Evolutionary conservation across 2,329 filamentous ascomycete species (phyloP).

Genomic region (Esteya vermicola): DNA sequence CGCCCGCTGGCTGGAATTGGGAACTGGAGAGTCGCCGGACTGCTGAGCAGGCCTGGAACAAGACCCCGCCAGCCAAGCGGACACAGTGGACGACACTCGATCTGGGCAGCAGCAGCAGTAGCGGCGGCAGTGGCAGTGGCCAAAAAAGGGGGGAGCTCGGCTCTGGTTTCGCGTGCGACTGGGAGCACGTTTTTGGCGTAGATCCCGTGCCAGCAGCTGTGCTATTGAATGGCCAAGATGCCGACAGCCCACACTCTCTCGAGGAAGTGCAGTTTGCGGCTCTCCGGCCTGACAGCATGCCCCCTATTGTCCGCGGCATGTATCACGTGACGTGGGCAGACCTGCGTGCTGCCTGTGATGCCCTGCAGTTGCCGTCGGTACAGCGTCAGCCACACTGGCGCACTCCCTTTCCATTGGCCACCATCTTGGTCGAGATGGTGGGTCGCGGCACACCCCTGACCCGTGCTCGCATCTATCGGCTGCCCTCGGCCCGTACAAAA

Average conservation of each 20-base stretch:
- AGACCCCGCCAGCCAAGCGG: constrained; percentile 69
- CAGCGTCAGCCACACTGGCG: constrained; percentile 8
- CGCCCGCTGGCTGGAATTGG: constrained; percentile 65
- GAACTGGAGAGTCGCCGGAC: constrained; percentile 50
- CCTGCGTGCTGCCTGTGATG: constrained; percentile 16
- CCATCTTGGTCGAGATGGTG: constrained; percentile 52
- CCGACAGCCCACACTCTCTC: not conserved
- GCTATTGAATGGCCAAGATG: no score
- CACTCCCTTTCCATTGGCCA: constrained; percentile 26
- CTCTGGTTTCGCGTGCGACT: constrained; percentile 70
- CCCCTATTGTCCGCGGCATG: constrained; percentile 5
- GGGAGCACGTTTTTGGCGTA: constrained; percentile 49
- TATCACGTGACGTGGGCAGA: constrained; percentile 9
- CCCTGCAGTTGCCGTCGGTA: no score
- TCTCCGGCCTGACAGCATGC: constrained; percentile 1
- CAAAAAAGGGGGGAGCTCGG: constrained; percentile 68
- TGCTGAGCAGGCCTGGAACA: constrained; percentile 53
- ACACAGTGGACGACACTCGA: constrained; percentile 61
- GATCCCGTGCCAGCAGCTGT: constrained; percentile 3
- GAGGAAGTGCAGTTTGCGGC: constrained; percentile 7
- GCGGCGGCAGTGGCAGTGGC: no score
- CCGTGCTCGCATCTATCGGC: constrained; percentile 74
- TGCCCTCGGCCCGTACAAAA: constrained; percentile 38
- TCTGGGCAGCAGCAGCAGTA: constrained; percentile 56
- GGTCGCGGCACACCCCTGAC: constrained; percentile 54